Base-by-base conservation (phyloP, 306 rosid genomes). In the Inga laurina region DNA sequence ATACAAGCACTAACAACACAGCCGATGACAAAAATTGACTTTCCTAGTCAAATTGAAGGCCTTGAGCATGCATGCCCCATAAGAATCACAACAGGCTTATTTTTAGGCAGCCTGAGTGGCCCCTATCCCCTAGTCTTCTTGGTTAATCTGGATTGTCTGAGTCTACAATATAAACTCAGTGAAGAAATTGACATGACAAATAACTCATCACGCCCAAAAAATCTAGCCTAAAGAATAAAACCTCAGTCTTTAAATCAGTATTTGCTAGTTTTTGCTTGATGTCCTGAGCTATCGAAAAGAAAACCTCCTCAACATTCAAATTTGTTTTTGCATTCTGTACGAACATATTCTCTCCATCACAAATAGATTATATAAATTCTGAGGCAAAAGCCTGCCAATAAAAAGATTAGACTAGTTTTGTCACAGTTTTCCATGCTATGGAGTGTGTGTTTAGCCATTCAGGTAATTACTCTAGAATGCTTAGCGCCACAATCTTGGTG, bases 251-350 rank as follows among this genome's bases (percentile, higher is more conserved):
- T 16, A 95, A 88, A 86, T 93, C 95, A 44, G 95, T 90, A 82
- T 93, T 95, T 8, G 95, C 93, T 13, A 93, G 92, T 85, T 93
- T 88, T 88, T 88, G 95, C 88, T 93, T 91, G 84, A 93, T 93
- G 82, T 93, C 97, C 88, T 92, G 88, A 76, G 95, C 95, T 86
- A 93, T 86, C 64, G 95, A 91, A 89, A 91, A 93, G 87, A 91
- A 93, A 82, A 93, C 97, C 84, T 93, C 97, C 84, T 93, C 97
- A 89, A 93, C 97, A 32, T 93, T 93, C 81, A 93, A 76, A 89
- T 90, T 93, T 66, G 97, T 93, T 85, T 93, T 93, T 11, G 97
- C 97, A 88, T 95, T 93, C 97, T 93, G 90, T 74, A 87, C 72
- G 81, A 49, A 72, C 79, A 35, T 32, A 79, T 22, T 13, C 59